These are phyloP conservation scores for Pestalotiopsis sp. DNA, from an alignment of 2,329 filamentous ascomycete genomes.

Conservation along the genomic window DNA sequence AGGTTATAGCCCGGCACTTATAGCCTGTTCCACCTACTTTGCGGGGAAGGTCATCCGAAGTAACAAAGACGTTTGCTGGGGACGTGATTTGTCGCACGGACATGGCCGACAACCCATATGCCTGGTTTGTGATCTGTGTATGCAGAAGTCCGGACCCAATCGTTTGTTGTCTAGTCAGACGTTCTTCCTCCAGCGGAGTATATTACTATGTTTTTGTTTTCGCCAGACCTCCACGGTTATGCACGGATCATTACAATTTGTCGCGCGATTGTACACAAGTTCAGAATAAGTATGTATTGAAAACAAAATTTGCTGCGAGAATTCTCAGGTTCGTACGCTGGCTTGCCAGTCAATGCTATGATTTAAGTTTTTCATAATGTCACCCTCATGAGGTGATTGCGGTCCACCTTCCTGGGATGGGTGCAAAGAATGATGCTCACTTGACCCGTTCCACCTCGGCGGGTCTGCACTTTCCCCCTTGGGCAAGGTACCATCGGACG, in stretches of 20 bases:
- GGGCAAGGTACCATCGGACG: neutral
- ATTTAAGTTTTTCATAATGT: neutral
- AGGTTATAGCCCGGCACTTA: neutral
- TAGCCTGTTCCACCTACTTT: constrained; percentile 1
- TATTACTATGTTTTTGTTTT: neutral
- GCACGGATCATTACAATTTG: too few relatives aligned
- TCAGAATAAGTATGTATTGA: too few relatives aligned
- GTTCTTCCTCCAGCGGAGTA: neutral
- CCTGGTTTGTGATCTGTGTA: too few relatives aligned
- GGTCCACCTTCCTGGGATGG: neutral
- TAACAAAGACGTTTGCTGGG: neutral
- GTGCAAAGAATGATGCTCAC: neutral
- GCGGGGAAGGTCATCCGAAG: neutral
- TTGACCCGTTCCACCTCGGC: neutral
- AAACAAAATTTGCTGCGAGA: too few relatives aligned
- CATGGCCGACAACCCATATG: too few relatives aligned
- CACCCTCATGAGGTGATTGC: neutral
- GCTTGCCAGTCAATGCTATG: neutral
- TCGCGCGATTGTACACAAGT: too few relatives aligned
- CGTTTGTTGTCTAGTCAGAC: too few relatives aligned
- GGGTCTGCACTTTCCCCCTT: neutral
- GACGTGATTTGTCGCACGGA: neutral
- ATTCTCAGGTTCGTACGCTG: neutral
- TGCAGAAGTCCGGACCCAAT: too few relatives aligned
- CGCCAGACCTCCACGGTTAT: too few relatives aligned